These are phyloP conservation scores for Puccinia novopanici DNA, from an alignment of 1,284 basidiomycete species.

Conservation along the genomic window DNA sequence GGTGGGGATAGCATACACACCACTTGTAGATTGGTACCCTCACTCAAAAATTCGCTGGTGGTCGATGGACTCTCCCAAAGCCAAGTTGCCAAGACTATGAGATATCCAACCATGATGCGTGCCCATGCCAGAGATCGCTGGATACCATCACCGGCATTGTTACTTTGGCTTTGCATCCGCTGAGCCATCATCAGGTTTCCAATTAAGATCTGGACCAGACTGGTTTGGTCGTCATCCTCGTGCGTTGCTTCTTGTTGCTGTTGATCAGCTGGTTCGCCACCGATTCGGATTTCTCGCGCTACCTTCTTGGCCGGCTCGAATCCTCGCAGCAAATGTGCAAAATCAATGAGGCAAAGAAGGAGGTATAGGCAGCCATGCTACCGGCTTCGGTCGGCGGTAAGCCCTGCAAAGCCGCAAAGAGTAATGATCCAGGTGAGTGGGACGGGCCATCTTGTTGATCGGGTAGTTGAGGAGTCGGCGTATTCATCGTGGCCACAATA, in stretches of 20 bases:
- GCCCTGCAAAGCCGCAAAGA: slow-evolving; percentile 63
- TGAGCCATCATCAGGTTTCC: slow-evolving; percentile 69
- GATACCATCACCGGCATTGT: slow-evolving; percentile 58
- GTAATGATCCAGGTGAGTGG: slow-evolving; percentile 62
- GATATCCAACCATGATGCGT: slow-evolving; percentile 79
- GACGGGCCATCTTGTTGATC: slow-evolving; percentile 53
- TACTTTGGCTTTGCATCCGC: slow-evolving; percentile 63
- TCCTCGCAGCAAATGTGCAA: slow-evolving; percentile 63
- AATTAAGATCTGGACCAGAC: slow-evolving; percentile 64
- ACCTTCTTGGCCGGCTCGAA: slow-evolving; percentile 65
- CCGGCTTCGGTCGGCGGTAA: slow-evolving; percentile 57
- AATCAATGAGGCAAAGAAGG: slow-evolving; percentile 63
- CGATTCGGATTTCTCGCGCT: slow-evolving; percentile 61
- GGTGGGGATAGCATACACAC: slow-evolving; percentile 64
- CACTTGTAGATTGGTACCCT: slow-evolving; percentile 82
- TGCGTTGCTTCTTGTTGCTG: slow-evolving; percentile 59
- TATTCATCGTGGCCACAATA: slow-evolving; percentile 64
- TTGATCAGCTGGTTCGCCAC: slow-evolving; percentile 54
- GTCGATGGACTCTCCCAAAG: slow-evolving; percentile 91
- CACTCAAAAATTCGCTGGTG: slow-evolving; percentile 83
- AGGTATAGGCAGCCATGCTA: slow-evolving; percentile 63
- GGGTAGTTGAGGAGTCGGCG: slow-evolving; percentile 52
- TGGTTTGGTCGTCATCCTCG: slow-evolving; percentile 62
- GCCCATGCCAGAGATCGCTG: slow-evolving; percentile 79
- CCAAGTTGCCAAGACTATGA: slow-evolving; percentile 83